phyloP scores from a whole-genome alignment of 345 rosid species.

The Kernera saxatilis region DNA sequence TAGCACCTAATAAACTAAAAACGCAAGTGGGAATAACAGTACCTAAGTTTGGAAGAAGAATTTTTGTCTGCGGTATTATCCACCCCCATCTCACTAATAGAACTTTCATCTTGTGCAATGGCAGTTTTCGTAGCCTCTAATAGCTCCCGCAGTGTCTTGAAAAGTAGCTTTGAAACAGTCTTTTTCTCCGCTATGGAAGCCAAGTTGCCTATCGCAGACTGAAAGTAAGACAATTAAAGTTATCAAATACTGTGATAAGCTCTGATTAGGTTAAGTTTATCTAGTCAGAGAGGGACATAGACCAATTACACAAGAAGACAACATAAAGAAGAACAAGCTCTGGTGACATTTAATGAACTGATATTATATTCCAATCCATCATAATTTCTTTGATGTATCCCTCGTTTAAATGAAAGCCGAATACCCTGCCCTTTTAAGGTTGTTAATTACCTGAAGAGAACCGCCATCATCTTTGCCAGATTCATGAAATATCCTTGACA shows the following conservation, averaged over 20 bases:
- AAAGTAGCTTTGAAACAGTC: conserved; percentile 47
- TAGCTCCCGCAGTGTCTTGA: conserved; percentile 63
- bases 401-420: background rate
- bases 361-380: background rate
- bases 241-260: conserved; percentile 2
- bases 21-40: background rate
- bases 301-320: background rate
- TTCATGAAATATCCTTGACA: conserved; percentile 62
- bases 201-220: conserved; percentile 73
- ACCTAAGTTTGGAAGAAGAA: conserved; percentile 53
- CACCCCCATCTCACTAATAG: conserved; percentile 49
- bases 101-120: conserved; percentile 43
- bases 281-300: background rate
- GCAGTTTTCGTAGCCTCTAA: conserved; percentile 53
- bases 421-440: background rate
- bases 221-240: conserved; percentile 23
- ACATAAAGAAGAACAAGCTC: background rate
- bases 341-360: background rate
- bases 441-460: conserved; percentile 66
- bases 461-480: conserved; percentile 83
- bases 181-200: conserved; percentile 73
- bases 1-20: background rate
- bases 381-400: background rate
- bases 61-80: conserved; percentile 43
- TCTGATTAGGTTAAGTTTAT: background rate